Base-by-base conservation (phyloP, 2,329 filamentous ascomycete genomes). In the Neonectria punicea region DNA sequence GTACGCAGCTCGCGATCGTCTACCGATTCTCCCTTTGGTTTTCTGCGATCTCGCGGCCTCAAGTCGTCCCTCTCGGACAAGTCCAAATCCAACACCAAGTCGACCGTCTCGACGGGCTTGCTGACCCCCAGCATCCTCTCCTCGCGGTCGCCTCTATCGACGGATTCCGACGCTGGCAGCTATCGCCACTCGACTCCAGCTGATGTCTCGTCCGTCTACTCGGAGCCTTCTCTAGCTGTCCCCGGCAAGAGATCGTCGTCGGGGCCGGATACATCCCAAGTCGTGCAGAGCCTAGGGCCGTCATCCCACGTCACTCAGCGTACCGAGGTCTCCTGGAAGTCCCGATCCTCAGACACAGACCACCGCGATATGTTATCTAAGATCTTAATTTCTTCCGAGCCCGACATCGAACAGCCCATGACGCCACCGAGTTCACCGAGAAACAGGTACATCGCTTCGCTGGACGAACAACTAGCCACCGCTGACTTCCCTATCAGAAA, bases 1-100 rank as follows among this genome's bases (percentile, higher is more conserved):
- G 80, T 79, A 8, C 79, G 79, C n/a, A 83, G 81, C 63, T 83
- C 82, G 2, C 73, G 79, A 13, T 84, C 82, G 0, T 80, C 80
- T 0, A 73, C 73, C 30, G 76, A 80, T 13, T 78, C 81, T 43
- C 76, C 79, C 0, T 82, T 83, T 63, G 79, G 80, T 4, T 80
- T 87, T 50, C 81, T 87, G 55, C 77, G 81, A 39, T 75, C 78
- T 28, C 80, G 81, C 55, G 76, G 76, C 50, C 63, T 70, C 10
- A 74, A 68, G 49, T 60, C 72, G 20, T 53, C 62, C 61, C 74
- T 70, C 60, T 65, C 67, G 7, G 63, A 66, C 25, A 70, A 70
- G 47, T 61, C 54, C 5, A 72, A 57, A 28, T 61, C 63, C 13
- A 69, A 69, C 18, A 57, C 66, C 28, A 64, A 62, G 22, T 65